Evolutionary conservation across 1,139 yeast genomes (phyloP), one percentile per base, ranked within the genome.

Genomic region (Meyerozyma smithsonii): DNA sequence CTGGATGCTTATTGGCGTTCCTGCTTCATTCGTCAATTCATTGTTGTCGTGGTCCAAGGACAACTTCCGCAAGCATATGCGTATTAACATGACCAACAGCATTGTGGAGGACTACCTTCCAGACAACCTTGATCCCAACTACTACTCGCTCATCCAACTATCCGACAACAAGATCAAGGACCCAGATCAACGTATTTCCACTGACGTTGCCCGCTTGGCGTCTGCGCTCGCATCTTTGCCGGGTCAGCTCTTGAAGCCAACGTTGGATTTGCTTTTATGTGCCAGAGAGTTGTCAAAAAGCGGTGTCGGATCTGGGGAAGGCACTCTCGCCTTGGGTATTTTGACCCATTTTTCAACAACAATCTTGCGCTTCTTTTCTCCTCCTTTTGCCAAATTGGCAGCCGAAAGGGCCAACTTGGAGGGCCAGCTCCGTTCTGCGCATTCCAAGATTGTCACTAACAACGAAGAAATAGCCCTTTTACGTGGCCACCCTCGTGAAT

Each of bases 1-100:
- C 56, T 90, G 97, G 97, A 79, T 90, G 84, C 54, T 79, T 18
- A 69, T 90, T 12, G 96, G 97, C 5, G 60, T 89, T 5, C 97
- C 97, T 0, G 95, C 96, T 1, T 78, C 96, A 2, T 59, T 85
- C 30, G 84, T 87, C 12, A 88, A 89, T 54, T 78, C 95, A 0
- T 61, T 85, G 46, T 72, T 90, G 42, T 72, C 77, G 33, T 88
- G 84, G 69, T 73, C 89, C 4, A 88, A 84, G 46, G 79, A 78
- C 46, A 72, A 79, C 39, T 68, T 90, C 43, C 78, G 95, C 1
- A 73, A 81, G 46, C 59, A 79, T 32, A 75, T 88, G 49, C 74
- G 96, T 50, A 65, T 72, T 30, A 78, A 82, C 51, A 69, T 90
- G 43, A 85, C 94, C 11, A 65, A 72, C 18, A 69, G 74, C 49